Evolutionary conservation across 768 basidiomycete species (phyloP), one percentile per base, ranked within the genome.

Genomic region (Suillus tomentosus): DNA sequence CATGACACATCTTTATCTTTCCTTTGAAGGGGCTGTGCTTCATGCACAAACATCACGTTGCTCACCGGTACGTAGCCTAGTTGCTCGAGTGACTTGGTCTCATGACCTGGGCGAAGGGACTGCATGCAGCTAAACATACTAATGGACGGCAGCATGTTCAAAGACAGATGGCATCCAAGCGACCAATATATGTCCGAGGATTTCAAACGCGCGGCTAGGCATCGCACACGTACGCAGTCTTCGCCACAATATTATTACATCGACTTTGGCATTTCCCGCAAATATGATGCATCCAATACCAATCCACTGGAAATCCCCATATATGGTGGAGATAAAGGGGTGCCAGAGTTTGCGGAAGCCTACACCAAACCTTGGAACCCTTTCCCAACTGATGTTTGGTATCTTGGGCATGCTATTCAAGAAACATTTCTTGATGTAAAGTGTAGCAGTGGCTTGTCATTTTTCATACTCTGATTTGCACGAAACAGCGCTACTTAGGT

Each of bases 381-480:
- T 0, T 84, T 84, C 48, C 69, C 76, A 0, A 78, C 76, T 0
- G 84, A 84, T 51, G 71, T 84, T 2, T 84, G 80, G 66, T 79
- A 78, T 34, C 65, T 83, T 1, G 82, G 81, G 0, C 82, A 82
- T 54, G 37, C 77, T 10, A 72, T 81, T 3, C 69, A 64, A n/a
- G 62, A 24, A 54, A 69, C 75, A 13, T 78, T 82, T 60, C 22
- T 76, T 0, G 60, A 71, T 56, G 80, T 81, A 59, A 24, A 62
- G 37, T 36, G n/a, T 0, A 42, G 11, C 6, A 4, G 4, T 57
- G 0, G 2, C 11, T 15, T 61, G 3, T 34, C 13, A 11, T 58
- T 17, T 15, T 27, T 22, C 34, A 61, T 3, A 27, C 17, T 17
- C 43, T 50, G 15, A 61, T 58, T 10, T 50, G 0, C 6, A 5